These are phyloP conservation scores for Claviceps africana DNA, from an alignment of 2,329 filamentous ascomycete species.

Conservation along the genomic window DNA sequence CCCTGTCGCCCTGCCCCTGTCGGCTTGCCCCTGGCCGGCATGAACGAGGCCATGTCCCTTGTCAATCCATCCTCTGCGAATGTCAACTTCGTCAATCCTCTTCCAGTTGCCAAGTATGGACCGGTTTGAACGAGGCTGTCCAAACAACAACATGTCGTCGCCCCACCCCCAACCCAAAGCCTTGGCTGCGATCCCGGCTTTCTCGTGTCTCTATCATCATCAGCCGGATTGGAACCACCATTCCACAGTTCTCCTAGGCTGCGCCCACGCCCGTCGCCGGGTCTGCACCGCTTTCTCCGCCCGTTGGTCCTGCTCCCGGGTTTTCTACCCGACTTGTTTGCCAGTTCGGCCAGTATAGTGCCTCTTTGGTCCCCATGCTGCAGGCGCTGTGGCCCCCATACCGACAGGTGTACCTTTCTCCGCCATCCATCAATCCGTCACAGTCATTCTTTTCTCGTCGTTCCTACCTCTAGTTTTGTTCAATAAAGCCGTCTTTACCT, in stretches of 20 bases:
- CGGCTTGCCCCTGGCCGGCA: not conserved
- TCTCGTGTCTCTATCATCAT: not conserved
- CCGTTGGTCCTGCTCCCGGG: not conserved
- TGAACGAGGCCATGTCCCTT: not conserved
- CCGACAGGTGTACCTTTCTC: not conserved
- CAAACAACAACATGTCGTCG: not conserved
- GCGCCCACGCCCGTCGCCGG: not conserved
- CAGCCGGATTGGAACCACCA: not conserved
- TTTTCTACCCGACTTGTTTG: not conserved
- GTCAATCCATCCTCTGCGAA: not conserved
- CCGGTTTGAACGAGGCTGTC: not conserved
- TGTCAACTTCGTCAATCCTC: not conserved
- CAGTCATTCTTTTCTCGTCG: not conserved
- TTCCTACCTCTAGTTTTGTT: not conserved
- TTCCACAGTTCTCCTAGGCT: not conserved
- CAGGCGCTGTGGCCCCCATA: not conserved
- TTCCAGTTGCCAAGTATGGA: not conserved
- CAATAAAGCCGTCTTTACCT: not conserved
- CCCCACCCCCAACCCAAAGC: not conserved
- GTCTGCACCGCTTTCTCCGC: not conserved
- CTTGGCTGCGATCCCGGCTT: not conserved
- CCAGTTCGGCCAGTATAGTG: not conserved
- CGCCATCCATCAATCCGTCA: not conserved
- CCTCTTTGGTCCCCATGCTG: not conserved
- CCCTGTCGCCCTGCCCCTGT: not conserved